Conservation (phyloP, 2,329 filamentous ascomycete species). For the Colletotrichum eleusines region DNA sequence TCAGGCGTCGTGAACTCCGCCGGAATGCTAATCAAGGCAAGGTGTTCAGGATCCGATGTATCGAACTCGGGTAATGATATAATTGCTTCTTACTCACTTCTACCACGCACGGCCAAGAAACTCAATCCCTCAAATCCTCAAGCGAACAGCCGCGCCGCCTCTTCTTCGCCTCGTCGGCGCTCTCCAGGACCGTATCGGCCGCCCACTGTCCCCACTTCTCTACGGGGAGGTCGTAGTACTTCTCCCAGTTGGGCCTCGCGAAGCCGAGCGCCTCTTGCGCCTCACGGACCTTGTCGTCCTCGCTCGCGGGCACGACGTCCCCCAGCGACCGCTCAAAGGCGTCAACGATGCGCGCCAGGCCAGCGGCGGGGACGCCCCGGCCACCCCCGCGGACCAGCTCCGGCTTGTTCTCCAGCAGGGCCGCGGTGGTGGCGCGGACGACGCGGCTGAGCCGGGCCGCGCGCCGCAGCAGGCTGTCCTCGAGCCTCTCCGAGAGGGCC, state of each 20-base stretch:
- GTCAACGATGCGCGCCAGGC: background rate
- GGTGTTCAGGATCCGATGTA: background rate
- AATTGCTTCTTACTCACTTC: no score
- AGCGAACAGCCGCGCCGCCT: background rate
- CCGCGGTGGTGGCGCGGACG: background rate
- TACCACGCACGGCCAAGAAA: background rate
- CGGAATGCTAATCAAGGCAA: no score
- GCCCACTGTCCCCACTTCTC: background rate
- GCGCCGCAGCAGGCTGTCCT: background rate
- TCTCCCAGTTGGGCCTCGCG: background rate
- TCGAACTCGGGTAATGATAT: no score
- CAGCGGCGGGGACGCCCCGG: no score
- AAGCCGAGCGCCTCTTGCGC: background rate
- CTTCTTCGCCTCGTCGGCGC: background rate
- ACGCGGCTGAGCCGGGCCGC: background rate
- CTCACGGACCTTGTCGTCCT: background rate
- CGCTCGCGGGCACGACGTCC: background rate
- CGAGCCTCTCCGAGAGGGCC: background rate
- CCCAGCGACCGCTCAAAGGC: fast-evolving
- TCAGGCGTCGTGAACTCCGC: background rate
- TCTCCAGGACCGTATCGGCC: background rate
- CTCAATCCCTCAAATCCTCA: fast-evolving
- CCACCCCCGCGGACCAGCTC: no score
- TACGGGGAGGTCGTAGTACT: background rate
- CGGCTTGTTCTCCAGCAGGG: background rate